phyloP scores from a whole-genome alignment of 1,284 basidiomycete genomes.

The Pascua sp. region DNA sequence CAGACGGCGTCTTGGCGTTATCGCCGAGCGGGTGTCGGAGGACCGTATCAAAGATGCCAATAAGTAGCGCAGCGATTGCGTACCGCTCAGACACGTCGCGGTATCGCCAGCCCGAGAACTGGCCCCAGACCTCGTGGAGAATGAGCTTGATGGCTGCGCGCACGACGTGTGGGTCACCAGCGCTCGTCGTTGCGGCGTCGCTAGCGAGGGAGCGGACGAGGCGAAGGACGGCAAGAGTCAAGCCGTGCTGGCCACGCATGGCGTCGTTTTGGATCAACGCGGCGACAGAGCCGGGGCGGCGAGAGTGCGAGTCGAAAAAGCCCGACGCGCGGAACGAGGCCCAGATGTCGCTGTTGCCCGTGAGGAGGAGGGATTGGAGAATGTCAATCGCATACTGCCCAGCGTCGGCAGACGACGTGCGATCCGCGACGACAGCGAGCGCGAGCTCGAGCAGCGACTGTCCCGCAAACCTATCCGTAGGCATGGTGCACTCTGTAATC shows the following conservation, averaged over 20 bases:
- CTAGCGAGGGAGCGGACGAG: slow-evolving; percentile 32
- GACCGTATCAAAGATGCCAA: slow-evolving; percentile 30
- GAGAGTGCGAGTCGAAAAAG: slow-evolving; percentile 36
- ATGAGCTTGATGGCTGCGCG: slow-evolving; percentile 36
- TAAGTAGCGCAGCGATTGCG: slow-evolving; percentile 27
- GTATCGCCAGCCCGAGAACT: slow-evolving; percentile 40
- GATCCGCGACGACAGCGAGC: slow-evolving; percentile 17
- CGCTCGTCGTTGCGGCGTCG: slow-evolving; percentile 9
- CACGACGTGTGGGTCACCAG: slow-evolving; percentile 24
- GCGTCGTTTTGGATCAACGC: slow-evolving; percentile 32
- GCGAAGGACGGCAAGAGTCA: slow-evolving; percentile 33
- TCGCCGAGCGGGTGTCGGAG: slow-evolving; percentile 30
- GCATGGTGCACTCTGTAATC: background rate
- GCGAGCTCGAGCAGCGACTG: slow-evolving; percentile 32
- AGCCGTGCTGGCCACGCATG: slow-evolving; percentile 27
- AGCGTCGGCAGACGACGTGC: slow-evolving; percentile 14
- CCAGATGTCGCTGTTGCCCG: slow-evolving; percentile 29
- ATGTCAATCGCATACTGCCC: slow-evolving; percentile 30
- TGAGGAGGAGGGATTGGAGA: slow-evolving; percentile 29
- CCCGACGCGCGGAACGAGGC: slow-evolving; percentile 30
- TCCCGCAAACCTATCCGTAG: slow-evolving; percentile 9
- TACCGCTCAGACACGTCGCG: slow-evolving; percentile 31
- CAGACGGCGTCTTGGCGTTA: slow-evolving; percentile 18
- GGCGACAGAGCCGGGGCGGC: slow-evolving; percentile 27
- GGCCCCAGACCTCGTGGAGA: slow-evolving; percentile 34